Evolutionary conservation across 306 rosid genomes (phyloP).

Genomic region (Heteromeles arbutifolia): DNA sequence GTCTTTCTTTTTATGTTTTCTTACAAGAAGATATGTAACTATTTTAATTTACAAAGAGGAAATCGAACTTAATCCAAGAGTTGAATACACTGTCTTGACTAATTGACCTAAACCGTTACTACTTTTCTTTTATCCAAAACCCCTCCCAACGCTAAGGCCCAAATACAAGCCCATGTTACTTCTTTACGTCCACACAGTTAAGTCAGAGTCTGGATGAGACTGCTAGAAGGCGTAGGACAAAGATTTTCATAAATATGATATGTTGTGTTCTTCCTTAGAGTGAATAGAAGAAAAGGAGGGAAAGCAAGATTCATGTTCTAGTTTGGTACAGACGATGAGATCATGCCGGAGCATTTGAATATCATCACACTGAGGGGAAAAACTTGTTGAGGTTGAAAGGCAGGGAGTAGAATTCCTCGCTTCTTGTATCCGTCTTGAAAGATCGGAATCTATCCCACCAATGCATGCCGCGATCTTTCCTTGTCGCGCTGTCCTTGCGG

Average conservation of each 20-base stretch:
- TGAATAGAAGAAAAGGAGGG: neutral
- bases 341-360: neutral
- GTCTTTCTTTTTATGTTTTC: too few relatives aligned
- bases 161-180: neutral
- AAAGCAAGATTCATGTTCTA: neutral
- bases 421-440: conserved; percentile 70
- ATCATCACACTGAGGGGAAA: conserved; percentile 86
- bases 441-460: conserved; percentile 86
- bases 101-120: too few relatives aligned
- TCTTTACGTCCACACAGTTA: neutral
- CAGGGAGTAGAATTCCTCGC: conserved; percentile 81
- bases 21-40: too few relatives aligned
- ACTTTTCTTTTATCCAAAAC: neutral
- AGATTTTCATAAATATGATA: neutral
- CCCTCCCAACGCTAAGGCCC: neutral
- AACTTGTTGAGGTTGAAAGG: conserved; percentile 93
- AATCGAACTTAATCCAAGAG: too few relatives aligned
- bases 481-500: conserved; percentile 52
- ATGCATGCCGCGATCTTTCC: conserved; percentile 79
- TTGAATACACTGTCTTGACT: neutral
- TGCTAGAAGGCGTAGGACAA: neutral
- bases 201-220: too few relatives aligned
- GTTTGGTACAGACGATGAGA: neutral
- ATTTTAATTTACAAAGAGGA: too few relatives aligned
- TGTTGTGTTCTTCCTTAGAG: neutral